Conservation (phyloP, 441 rosid genomes). For the Croton laevigatus region DNA sequence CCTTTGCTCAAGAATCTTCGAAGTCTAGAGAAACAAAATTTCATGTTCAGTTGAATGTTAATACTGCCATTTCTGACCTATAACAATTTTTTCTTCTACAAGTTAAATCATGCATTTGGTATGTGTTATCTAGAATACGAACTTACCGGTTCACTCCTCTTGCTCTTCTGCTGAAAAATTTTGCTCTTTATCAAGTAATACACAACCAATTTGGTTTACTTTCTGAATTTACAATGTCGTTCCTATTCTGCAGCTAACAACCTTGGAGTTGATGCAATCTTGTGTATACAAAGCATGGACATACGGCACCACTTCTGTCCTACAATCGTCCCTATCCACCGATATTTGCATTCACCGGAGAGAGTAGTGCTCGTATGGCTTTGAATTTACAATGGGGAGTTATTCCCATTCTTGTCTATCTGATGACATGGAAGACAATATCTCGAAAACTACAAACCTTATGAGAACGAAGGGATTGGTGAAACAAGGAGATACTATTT, state of each 20-base stretch:
- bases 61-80: neutral
- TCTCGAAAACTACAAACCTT: constrained; percentile 67
- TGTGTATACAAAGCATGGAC: constrained; percentile 74
- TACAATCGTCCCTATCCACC: constrained; percentile 87
- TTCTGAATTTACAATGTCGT: neutral
- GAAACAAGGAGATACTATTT: constrained; percentile 70
- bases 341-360: constrained; percentile 76
- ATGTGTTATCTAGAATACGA: too few relatives aligned
- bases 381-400: constrained; percentile 92
- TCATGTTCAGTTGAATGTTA: neutral
- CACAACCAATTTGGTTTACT: neutral
- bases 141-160: neutral
- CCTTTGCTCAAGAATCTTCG: neutral
- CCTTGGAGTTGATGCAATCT: constrained; percentile 79
- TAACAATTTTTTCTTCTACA: neutral
- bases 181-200: neutral
- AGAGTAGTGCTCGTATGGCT: constrained; percentile 59
- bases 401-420: constrained; percentile 76
- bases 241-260: constrained; percentile 64
- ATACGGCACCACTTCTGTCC: constrained; percentile 84
- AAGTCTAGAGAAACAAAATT: neutral
- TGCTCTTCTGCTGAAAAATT: neutral
- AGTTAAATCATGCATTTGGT: neutral
- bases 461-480: constrained; percentile 82
- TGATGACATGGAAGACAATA: constrained; percentile 79